These are phyloP conservation scores for Hirschfeldia incana DNA, from an alignment of 345 rosid genomes.

Conservation along the genomic window DNA sequence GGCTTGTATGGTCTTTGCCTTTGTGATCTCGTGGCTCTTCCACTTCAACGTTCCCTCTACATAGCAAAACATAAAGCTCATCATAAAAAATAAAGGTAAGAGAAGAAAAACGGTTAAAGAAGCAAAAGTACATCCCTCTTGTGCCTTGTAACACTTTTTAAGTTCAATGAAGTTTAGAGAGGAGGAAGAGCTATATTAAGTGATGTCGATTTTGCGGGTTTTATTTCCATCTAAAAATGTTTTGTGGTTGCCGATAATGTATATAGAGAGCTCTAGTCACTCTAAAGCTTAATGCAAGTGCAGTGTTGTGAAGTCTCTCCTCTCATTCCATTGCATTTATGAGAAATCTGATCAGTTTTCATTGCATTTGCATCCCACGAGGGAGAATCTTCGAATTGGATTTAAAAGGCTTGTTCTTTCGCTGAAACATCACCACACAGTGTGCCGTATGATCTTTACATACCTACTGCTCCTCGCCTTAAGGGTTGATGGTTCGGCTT, in stretches of 20 bases:
- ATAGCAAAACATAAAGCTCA: neutral
- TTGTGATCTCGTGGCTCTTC: slow-evolving; percentile 92
- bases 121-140: slow-evolving; percentile 10
- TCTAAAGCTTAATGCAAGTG: slow-evolving; percentile 36
- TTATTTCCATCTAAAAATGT: neutral
- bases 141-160: slow-evolving; percentile 21
- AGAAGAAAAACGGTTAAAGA: no score
- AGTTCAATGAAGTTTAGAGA: slow-evolving; percentile 18
- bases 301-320: slow-evolving; percentile 25
- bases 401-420: slow-evolving; percentile 77
- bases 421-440: slow-evolving; percentile 88
- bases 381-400: slow-evolving; percentile 74
- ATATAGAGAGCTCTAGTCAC: slow-evolving; percentile 34
- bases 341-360: neutral
- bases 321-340: slow-evolving; percentile 19
- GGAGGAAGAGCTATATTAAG: slow-evolving; percentile 7
- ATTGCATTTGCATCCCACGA: slow-evolving; percentile 38
- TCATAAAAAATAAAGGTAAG: neutral
- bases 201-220: neutral
- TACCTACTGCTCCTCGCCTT: slow-evolving; percentile 62
- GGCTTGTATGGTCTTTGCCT: slow-evolving; percentile 92
- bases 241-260: slow-evolving; percentile 11
- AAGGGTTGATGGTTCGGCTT: no score
- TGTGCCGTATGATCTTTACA: slow-evolving; percentile 74
- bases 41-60: slow-evolving; percentile 80